phyloP scores from a whole-genome alignment of 768 basidiomycete genomes.

The Xerocomellus chrysenteron region DNA sequence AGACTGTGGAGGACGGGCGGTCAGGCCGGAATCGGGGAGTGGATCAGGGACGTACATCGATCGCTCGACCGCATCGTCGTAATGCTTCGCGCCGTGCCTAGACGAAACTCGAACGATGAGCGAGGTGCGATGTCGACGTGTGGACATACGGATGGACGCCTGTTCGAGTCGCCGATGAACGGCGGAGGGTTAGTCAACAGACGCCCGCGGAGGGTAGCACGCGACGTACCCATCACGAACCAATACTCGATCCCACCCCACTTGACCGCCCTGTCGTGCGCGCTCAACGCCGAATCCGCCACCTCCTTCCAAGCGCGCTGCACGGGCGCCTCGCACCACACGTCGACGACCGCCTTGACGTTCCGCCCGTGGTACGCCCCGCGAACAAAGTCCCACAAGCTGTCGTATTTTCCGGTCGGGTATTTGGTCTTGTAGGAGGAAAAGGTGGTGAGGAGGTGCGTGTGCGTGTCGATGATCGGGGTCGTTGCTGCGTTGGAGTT shows the following conservation, averaged over 20 bases:
- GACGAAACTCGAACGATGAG: neutral
- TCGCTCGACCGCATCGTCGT: slow-evolving; percentile 64
- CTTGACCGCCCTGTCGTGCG: slow-evolving; percentile 43
- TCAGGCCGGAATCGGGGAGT: neutral
- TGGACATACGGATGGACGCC: slow-evolving; percentile 70
- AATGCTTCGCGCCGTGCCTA: slow-evolving; percentile 71
- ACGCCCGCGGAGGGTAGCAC: no score
- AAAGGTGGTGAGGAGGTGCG: slow-evolving; percentile 77
- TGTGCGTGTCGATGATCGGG: slow-evolving; percentile 80
- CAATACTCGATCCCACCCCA: slow-evolving; percentile 78
- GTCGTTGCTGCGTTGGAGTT: slow-evolving; percentile 14
- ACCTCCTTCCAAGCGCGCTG: slow-evolving; percentile 60
- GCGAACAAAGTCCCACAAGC: slow-evolving; percentile 69
- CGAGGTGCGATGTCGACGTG: neutral
- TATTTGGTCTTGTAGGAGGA: slow-evolving; percentile 62
- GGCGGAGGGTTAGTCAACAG: neutral
- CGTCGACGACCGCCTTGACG: slow-evolving; percentile 73
- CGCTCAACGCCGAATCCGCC: slow-evolving; percentile 64
- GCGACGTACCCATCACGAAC: slow-evolving; percentile 72
- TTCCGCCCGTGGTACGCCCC: slow-evolving; percentile 56
- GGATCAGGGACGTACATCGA: slow-evolving; percentile 52
- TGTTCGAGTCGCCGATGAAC: slow-evolving; percentile 21
- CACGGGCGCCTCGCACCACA: slow-evolving; percentile 86
- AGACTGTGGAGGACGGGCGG: slow-evolving; percentile 40
- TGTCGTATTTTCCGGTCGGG: slow-evolving; percentile 48